Evolutionary conservation across 1,284 basidiomycete genomes (phyloP).

Genomic region (Anthracocystis walkeri): DNA sequence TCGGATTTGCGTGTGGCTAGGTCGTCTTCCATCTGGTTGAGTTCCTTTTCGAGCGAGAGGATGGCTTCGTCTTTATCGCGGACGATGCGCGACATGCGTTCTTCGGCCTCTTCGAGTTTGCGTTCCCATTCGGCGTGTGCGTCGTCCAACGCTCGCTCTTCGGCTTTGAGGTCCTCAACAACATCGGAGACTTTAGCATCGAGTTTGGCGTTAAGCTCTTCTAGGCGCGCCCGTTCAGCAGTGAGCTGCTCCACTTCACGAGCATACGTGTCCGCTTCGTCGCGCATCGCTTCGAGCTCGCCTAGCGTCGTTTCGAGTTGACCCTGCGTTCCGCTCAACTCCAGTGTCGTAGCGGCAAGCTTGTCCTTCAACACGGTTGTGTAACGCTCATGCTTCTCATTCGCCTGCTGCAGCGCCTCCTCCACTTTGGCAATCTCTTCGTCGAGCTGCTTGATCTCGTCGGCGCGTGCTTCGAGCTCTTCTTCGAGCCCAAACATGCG

Average conservation of each 20-base stretch:
- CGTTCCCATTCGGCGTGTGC: slow-evolving; percentile 71
- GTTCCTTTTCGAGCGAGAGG: slow-evolving; percentile 54
- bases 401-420: slow-evolving; percentile 74
- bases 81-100: slow-evolving; percentile 52
- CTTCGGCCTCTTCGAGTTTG: slow-evolving; percentile 60
- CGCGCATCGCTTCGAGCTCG: slow-evolving; percentile 54
- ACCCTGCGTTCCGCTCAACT: slow-evolving; percentile 34
- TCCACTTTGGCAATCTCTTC: slow-evolving; percentile 78
- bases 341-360: slow-evolving; percentile 31
- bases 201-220: slow-evolving; percentile 58
- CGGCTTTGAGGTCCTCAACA: slow-evolving; percentile 70
- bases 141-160: slow-evolving; percentile 70
- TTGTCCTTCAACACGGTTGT: slow-evolving; percentile 51
- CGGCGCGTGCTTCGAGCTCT: slow-evolving; percentile 49
- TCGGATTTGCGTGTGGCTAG: slow-evolving; percentile 51
- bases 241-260: slow-evolving; percentile 51
- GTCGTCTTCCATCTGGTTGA: slow-evolving; percentile 53
- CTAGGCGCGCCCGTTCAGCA: slow-evolving; percentile 40
- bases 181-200: slow-evolving; percentile 66
- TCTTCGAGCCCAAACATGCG: slow-evolving; percentile 54
- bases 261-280: slow-evolving; percentile 49
- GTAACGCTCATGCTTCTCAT: slow-evolving; percentile 58
- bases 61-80: slow-evolving; percentile 63
- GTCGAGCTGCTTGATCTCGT: slow-evolving; percentile 73
- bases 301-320: slow-evolving; percentile 44